phyloP scores from a whole-genome alignment of 768 basidiomycete genomes.

The Boletus pseudopeckii region DNA sequence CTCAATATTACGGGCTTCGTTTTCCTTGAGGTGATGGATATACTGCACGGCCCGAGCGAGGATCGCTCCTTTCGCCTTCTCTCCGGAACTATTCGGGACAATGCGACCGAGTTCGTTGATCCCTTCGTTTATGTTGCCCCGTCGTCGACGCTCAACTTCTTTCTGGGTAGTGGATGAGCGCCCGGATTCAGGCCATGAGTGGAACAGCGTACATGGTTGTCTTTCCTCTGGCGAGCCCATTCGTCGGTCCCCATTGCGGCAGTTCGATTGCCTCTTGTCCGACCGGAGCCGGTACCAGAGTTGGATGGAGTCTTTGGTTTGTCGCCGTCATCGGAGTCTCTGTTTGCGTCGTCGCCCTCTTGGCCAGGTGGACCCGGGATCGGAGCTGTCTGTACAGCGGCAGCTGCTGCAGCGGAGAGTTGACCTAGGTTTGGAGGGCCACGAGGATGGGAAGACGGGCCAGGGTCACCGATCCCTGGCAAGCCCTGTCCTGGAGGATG shows the following conservation, averaged over 20 bases:
- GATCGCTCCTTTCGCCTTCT: constrained; percentile 88
- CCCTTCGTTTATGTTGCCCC: constrained; percentile 95
- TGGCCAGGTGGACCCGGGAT: constrained; percentile 17
- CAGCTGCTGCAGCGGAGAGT: constrained; percentile 42
- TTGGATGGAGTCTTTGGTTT: constrained; percentile 26
- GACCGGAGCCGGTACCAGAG: constrained; percentile 32
- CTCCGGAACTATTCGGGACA: constrained; percentile 83
- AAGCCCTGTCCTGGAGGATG: constrained; percentile 35
- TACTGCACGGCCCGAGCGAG: constrained; percentile 87
- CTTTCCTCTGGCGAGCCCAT: constrained; percentile 77
- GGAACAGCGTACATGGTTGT: constrained; percentile 64
- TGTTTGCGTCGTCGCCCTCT: constrained; percentile 20
- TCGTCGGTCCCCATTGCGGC: constrained; percentile 71
- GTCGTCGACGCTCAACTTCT: constrained; percentile 93
- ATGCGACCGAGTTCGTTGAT: constrained; percentile 89
- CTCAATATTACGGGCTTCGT: constrained; percentile 86
- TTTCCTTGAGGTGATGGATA: constrained; percentile 87
- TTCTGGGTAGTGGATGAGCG: constrained; percentile 54
- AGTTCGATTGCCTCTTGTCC: constrained; percentile 50
- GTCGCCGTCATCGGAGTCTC: constrained; percentile 29
- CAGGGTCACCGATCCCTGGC: constrained; percentile 60
- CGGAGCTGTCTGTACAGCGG: constrained; percentile 43
- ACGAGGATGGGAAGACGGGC: constrained; percentile 69
- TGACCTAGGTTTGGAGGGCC: constrained; percentile 65
- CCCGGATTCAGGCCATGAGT: neutral